A percentile compares a stretch with the other conserved stretches of the same genome.
phyloP scores from a whole-genome alignment of 108 stramenopile genomes.

The Skeletonema grethae region DNA sequence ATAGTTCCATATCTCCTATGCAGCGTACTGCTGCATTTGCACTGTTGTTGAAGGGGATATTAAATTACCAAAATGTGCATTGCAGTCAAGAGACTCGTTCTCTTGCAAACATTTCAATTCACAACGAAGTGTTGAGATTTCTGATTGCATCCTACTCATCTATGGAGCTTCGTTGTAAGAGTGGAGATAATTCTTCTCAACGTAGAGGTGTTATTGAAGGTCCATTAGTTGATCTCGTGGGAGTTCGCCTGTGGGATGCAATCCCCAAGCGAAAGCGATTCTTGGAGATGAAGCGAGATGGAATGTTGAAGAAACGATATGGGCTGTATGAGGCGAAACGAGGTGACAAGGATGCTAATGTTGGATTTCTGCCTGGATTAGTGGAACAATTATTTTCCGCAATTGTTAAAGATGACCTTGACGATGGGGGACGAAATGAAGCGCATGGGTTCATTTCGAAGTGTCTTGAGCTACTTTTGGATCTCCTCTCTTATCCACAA shows the following conservation, averaged over 20 bases:
- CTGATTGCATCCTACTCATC: constrained; percentile 36
- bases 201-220: constrained; percentile 21
- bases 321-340: constrained; percentile 23
- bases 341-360: background rate
- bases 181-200: background rate
- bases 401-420: constrained; percentile 5
- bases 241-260: constrained; percentile 31
- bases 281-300: constrained; percentile 36
- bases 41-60: background rate
- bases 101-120: background rate
- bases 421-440: background rate
- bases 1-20: background rate
- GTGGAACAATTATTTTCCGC: constrained; percentile 20
- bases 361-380: constrained; percentile 28
- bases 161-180: constrained; percentile 31
- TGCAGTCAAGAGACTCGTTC: background rate
- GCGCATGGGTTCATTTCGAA: constrained; percentile 29
- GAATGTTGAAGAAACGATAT: constrained; percentile 37
- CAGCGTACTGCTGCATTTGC: background rate
- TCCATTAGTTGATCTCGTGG: constrained; percentile 31
- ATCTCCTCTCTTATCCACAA: constrained; percentile 45
- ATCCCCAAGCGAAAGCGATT: constrained; percentile 15
- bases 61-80: background rate
- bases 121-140: constrained; percentile 28
- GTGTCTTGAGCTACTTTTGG: constrained; percentile 36